A percentile compares a stretch with the other conserved stretches of the same genome.
These are phyloP conservation scores for Sordariomycetes sp. DNA, from an alignment of 2,329 filamentous ascomycete species.

Conservation along the genomic window DNA sequence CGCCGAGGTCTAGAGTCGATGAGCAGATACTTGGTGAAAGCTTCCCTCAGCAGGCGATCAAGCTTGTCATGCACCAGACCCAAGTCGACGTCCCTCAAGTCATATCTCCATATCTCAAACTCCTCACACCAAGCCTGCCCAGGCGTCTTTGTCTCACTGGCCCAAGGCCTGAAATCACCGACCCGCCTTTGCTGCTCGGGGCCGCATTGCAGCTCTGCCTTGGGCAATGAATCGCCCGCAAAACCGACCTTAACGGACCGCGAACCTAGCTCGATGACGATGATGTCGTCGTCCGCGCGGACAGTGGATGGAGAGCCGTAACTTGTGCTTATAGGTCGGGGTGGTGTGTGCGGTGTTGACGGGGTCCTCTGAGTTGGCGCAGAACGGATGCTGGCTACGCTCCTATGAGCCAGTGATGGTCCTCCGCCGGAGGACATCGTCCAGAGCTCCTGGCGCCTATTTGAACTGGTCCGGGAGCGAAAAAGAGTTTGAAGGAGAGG, in stretches of 20 bases:
- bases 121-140: slow-evolving; percentile 51
- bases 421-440: slow-evolving; percentile 36
- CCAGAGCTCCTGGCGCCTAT: too few relatives aligned
- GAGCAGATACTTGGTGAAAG: slow-evolving; percentile 65
- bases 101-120: slow-evolving; percentile 69
- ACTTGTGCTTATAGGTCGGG: slow-evolving; percentile 41
- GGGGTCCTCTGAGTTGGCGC: slow-evolving; percentile 24
- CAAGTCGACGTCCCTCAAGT: slow-evolving; percentile 65
- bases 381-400: slow-evolving; percentile 47
- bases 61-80: slow-evolving; percentile 79
- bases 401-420: slow-evolving; percentile 44
- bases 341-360: slow-evolving; percentile 52
- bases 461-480: too few relatives aligned
- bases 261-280: slow-evolving; percentile 76
- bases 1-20: slow-evolving; percentile 70
- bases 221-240: slow-evolving; percentile 73
- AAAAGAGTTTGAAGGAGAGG: background rate
- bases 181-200: slow-evolving; percentile 68
- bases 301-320: slow-evolving; percentile 53
- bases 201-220: slow-evolving; percentile 59
- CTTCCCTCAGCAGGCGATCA: slow-evolving; percentile 71
- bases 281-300: slow-evolving; percentile 70
- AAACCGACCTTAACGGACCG: slow-evolving; percentile 76
- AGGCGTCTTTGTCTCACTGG: slow-evolving; percentile 34
- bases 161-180: slow-evolving; percentile 74